These are phyloP conservation scores for Bruguiera gymnorhiza DNA, from an alignment of 345 rosid species.

Conservation along the genomic window DNA sequence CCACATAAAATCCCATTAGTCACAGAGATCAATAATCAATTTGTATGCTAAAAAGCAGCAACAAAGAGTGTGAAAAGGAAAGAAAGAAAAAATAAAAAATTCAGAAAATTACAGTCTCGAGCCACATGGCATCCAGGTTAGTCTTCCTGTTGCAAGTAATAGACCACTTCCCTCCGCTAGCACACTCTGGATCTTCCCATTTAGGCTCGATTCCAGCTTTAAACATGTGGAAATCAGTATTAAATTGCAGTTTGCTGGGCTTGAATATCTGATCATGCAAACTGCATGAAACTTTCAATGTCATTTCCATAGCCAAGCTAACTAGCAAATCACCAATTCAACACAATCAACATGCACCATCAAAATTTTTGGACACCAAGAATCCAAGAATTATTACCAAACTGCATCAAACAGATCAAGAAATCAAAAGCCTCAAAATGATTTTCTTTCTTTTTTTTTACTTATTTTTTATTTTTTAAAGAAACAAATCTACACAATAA, in stretches of 20 bases:
- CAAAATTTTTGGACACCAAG: not conserved
- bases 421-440: too few relatives aligned
- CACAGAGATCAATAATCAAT: not conserved
- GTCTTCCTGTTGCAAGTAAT: constrained; percentile 47
- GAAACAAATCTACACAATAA: too few relatives aligned
- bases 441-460: not conserved
- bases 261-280: constrained; percentile 72
- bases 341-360: not conserved
- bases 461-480: not conserved
- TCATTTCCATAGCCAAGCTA: not conserved
- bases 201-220: constrained; percentile 89
- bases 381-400: not conserved
- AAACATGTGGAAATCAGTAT: constrained; percentile 82
- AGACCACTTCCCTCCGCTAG: constrained; percentile 91
- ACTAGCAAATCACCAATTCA: not conserved
- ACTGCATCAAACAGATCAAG: too few relatives aligned
- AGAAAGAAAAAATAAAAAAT: not conserved
- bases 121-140: constrained; percentile 71
- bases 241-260: constrained; percentile 63
- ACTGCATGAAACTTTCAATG: constrained; percentile 33
- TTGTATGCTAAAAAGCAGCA: not conserved
- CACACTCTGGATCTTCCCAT: constrained; percentile 98
- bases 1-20: constrained; percentile 7
- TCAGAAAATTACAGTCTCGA: constrained; percentile 58
- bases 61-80: not conserved